These are phyloP conservation scores for Calocybe gambosa DNA, from an alignment of 1,284 basidiomycete genomes.

Conservation along the genomic window DNA sequence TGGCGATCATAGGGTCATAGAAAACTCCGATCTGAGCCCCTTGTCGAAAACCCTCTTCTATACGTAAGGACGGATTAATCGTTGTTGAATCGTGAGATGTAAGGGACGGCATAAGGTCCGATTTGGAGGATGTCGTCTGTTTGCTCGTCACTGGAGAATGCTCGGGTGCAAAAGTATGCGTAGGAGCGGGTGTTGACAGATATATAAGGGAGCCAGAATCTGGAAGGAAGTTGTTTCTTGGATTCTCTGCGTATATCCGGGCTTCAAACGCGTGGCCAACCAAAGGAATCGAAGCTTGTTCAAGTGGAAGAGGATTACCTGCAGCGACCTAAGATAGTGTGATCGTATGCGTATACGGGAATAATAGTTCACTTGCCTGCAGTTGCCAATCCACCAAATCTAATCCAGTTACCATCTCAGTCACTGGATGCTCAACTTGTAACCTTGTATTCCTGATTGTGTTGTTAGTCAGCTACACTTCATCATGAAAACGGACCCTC, in stretches of 20 bases:
- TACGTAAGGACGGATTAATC: slow-evolving; percentile 62
- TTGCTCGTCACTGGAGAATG: slow-evolving; percentile 25
- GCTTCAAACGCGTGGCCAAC: slow-evolving; percentile 94
- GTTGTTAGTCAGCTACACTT: background rate
- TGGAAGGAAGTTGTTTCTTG: slow-evolving; percentile 88
- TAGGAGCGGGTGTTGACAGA: slow-evolving; percentile 70
- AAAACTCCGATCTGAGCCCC: slow-evolving; percentile 88
- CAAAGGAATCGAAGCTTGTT: slow-evolving; percentile 74
- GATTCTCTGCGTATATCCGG: slow-evolving; percentile 95
- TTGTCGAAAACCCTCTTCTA: slow-evolving; percentile 88
- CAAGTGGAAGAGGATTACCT: slow-evolving; percentile 78
- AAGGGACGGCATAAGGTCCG: slow-evolving; percentile 29
- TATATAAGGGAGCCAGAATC: slow-evolving; percentile 83
- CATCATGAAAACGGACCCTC: slow-evolving; percentile 23
- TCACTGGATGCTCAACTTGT: slow-evolving; percentile 93
- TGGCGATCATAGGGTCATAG: slow-evolving; percentile 94
- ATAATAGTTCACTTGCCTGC: slow-evolving; percentile 39
- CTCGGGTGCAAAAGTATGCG: slow-evolving; percentile 54
- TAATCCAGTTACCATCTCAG: slow-evolving; percentile 90
- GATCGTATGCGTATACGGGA: background rate
- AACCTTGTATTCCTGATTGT: slow-evolving; percentile 78
- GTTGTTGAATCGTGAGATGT: slow-evolving; percentile 30
- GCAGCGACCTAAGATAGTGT: slow-evolving; percentile 60
- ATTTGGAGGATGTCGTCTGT: slow-evolving; percentile 18
- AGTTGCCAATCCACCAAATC: slow-evolving; percentile 96